Evolutionary conservation across 768 basidiomycete species (phyloP).

Genomic region (Amanita phalloides): DNA sequence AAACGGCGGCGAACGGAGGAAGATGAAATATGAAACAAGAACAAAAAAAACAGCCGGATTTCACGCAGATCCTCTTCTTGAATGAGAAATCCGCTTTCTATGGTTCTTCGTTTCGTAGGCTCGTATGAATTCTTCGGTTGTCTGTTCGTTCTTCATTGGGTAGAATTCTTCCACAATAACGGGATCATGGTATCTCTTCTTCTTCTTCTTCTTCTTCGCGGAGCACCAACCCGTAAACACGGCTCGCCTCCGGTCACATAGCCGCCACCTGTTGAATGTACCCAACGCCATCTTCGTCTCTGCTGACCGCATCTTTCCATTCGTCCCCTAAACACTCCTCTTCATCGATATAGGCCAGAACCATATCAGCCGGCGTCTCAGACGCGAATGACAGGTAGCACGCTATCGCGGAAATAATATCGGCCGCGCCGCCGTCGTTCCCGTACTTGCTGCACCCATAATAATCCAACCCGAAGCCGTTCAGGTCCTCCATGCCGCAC

Average conservation of each 20-base stretch:
- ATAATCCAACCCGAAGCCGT: neutral
- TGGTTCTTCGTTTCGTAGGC: conserved; percentile 1
- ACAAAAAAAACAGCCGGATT: neutral
- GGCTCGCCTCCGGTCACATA: too few relatives aligned
- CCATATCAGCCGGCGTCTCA: conserved; percentile 10
- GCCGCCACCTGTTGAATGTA: conserved; percentile 11
- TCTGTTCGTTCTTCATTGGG: neutral
- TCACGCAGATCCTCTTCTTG: neutral
- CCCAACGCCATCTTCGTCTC: conserved; percentile 9
- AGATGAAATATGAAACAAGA: neutral
- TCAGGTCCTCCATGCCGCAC: neutral
- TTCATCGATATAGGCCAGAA: conserved; percentile 12
- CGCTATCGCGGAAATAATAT: conserved; percentile 14
- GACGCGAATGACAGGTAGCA: conserved; percentile 18
- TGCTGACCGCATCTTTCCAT: conserved; percentile 14
- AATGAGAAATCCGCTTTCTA: neutral
- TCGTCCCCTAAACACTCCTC: conserved; percentile 11
- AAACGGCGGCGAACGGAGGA: neutral
- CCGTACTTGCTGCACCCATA: neutral
- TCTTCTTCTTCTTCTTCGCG: too few relatives aligned
- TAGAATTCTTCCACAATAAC: neutral
- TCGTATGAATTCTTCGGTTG: neutral
- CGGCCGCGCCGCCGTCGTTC: conserved; percentile 7
- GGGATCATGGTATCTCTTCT: too few relatives aligned
- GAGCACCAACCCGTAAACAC: too few relatives aligned